Base-by-base conservation (phyloP, 495 filamentous ascomycete genomes). In the Podospora tetraspora region DNA sequence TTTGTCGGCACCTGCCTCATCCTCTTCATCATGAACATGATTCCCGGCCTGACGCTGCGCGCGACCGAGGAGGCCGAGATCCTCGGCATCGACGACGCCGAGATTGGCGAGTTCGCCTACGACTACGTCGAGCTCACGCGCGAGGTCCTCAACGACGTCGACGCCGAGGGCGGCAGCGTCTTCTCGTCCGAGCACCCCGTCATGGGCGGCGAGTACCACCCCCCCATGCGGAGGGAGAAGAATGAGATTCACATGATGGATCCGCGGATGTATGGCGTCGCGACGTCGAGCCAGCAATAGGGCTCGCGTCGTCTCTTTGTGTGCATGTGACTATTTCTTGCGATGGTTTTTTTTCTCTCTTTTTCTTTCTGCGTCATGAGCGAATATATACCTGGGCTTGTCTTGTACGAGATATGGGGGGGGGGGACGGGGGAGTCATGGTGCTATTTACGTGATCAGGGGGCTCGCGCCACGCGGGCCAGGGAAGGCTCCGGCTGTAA, bases 61-160 rank as follows among this genome's bases (percentile, higher is more conserved):
- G 90, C 90, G 0, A 82, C 81, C 21, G 92, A 96, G 75, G 92
- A 96, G 68, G 90, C 92, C 34, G 94, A 98, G 79, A 89, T 96
- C 52, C 82, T 94, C 64, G 94, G 94, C 71, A 94, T 97, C 68
- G 94, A 98, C 75, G 94, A 97, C 76, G 89, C 91, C 30, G 93
- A 98, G 81, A 94, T 97, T 76, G 94, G 94, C 76, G 94, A 98
- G 82, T 98, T 97, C 79, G 96, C 95, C 8, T 99, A 99, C 82
- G 95, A 98, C 78, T 98, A 96, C 72, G 94, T 98, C 71, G 94
- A 98, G 81, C 83, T 97, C 68, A 91, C 88, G 56, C 87, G 94
- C 63, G 95, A 97, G 71, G 89, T 97, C 61, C 81, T 92, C 68
- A 88, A 87, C 70, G 82, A 88, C 12, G 84, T 86, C n/a, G 83